These are phyloP conservation scores for Prinsepia uniflora DNA, from an alignment of 306 rosid species.

Conservation along the genomic window DNA sequence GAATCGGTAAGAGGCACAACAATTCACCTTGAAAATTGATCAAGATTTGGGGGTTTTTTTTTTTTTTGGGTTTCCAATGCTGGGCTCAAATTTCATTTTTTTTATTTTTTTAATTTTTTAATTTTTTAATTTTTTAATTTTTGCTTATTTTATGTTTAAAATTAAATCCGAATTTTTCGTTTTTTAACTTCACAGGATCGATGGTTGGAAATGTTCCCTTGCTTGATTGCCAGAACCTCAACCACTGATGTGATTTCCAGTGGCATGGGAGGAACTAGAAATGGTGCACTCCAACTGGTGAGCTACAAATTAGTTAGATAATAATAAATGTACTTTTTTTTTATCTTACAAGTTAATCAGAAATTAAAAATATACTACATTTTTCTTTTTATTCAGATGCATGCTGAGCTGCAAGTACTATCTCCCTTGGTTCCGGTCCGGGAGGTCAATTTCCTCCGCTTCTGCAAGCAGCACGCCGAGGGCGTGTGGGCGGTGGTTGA, in stretches of 20 bases:
- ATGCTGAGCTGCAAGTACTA: constrained; percentile 90
- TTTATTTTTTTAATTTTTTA: too few relatives aligned
- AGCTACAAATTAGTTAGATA: not conserved
- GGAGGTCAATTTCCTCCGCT: constrained; percentile 71
- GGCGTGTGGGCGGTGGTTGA: constrained; percentile 97
- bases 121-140: too few relatives aligned
- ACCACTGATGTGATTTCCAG: constrained; percentile 69
- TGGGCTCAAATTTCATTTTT: not conserved
- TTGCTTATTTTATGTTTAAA: constrained; percentile 5
- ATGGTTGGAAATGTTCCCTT: constrained; percentile 95
- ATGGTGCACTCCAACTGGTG: constrained; percentile 88
- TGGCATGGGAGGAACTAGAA: constrained; percentile 86
- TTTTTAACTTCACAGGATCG: constrained; percentile 44
- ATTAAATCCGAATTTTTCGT: not conserved
- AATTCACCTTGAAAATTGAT: not conserved
- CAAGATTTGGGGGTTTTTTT: not conserved
- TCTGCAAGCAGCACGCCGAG: constrained; percentile 95
- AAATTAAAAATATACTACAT: not conserved
- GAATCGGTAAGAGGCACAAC: constrained; percentile 50
- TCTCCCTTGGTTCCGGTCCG: constrained; percentile 91
- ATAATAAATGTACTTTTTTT: not conserved
- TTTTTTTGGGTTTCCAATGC: not conserved
- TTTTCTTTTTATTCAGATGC: constrained; percentile 48
- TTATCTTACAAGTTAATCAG: not conserved
- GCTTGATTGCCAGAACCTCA: constrained; percentile 70